Evolutionary conservation across 2,329 filamentous ascomycete genomes (phyloP), one percentile per base, ranked within the genome.

Genomic region (Colletotrichum orchidophilum): DNA sequence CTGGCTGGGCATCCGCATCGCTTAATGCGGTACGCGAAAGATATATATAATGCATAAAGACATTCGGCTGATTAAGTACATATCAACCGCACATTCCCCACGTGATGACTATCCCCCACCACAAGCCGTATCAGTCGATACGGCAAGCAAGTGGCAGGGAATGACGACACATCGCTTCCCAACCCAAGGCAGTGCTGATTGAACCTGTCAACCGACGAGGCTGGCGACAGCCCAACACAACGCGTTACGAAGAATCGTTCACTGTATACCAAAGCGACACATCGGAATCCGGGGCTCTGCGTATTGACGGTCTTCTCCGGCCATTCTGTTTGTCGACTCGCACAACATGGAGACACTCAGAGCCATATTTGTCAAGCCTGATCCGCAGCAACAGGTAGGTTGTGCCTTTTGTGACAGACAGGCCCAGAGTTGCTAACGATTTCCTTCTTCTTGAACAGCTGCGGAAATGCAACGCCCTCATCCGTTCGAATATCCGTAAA

Each of bases 401-500:
- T 66, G 60, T 31, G 12, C 52, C 53, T 33, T 24, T 35, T 46
- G 3, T 5, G 15, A 18, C 26, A 59, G 66, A 59, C 59, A 50
- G 58, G 50, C 70, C 31, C 33, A 39, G 3, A 42, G 26, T 11
- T 18, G 35, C 33, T 63, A 65, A 68, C 63, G 11, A 26, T 18
- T 21, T 6, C 61, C 35, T 6, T 63, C 35, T 54, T 62, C 31
- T 15, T 24, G 6, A 13, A 24, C 77, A 99, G 96, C 92, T 96
- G 83, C 92, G 95, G 74, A 98, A 98, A 91, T 98, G 96, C 83
- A 97, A 98, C 82, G 86, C 90, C 73, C 90, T 98, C 73, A 93
- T 99, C 77, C 94, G 96, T 72, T 86, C 91, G 80, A 98, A 98
- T 83, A 93, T 94, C 73, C 95, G 96, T 79, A 96, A 97, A 80